These are phyloP conservation scores for Daucus carota DNA, from an alignment of 129 eudicot genomes.

Conservation along the genomic window DNA sequence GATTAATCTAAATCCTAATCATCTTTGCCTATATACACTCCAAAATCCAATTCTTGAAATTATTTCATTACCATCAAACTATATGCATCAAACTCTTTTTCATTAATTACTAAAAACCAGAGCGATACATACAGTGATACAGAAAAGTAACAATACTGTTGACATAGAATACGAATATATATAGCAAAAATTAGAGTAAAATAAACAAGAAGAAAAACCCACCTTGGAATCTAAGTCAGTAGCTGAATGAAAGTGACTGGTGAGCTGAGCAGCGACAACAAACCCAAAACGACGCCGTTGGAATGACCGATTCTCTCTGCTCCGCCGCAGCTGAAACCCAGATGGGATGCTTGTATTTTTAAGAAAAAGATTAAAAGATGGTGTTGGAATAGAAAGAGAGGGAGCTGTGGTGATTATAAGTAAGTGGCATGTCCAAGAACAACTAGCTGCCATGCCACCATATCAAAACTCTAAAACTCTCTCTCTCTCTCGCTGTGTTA, in stretches of 20 bases:
- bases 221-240: slow-evolving; percentile 83
- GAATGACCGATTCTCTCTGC: slow-evolving; percentile 16
- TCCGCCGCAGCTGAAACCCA: slow-evolving; percentile 14
- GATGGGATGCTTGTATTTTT: background rate
- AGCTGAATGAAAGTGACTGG: slow-evolving; percentile 48
- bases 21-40: background rate
- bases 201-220: background rate
- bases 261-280: slow-evolving; percentile 56
- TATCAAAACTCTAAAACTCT: background rate
- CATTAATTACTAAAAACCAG: background rate
- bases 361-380: slow-evolving; percentile 20
- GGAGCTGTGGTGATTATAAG: slow-evolving; percentile 28
- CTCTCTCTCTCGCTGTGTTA: background rate
- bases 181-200: background rate
- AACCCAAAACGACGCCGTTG: slow-evolving; percentile 45
- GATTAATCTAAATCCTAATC: background rate
- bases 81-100: no score
- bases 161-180: background rate
- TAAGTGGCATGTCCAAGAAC: slow-evolving; percentile 31
- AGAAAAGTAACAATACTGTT: background rate
- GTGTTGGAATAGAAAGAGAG: background rate
- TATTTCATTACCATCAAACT: background rate
- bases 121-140: background rate
- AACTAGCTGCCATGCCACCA: slow-evolving; percentile 30
- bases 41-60: background rate